Percentiles rank a stretch among this genome's conserved stretches.
phyloP scores from a whole-genome alignment of 768 basidiomycete species.

The Mycena maculata region DNA sequence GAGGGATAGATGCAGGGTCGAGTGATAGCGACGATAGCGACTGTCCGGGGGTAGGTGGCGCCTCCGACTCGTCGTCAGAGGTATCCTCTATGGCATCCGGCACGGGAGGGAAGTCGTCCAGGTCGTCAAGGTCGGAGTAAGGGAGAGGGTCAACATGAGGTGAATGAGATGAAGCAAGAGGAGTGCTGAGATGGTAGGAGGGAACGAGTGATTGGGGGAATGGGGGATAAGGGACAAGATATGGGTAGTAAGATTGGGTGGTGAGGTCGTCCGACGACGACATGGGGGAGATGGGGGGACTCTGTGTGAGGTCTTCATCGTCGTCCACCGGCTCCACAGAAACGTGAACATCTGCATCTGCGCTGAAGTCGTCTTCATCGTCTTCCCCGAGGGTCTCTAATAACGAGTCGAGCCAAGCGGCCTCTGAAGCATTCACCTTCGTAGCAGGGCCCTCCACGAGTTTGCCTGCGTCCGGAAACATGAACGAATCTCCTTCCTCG shows the following conservation, averaged over 20 bases:
- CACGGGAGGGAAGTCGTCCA: conserved; percentile 71
- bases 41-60: conserved; percentile 69
- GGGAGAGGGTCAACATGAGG: conserved; percentile 70
- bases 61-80: conserved; percentile 88
- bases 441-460: conserved; percentile 53
- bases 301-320: conserved; percentile 72
- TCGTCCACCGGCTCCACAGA: conserved; percentile 66
- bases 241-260: conserved; percentile 61
- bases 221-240: conserved; percentile 76
- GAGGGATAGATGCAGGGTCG: conserved; percentile 63
- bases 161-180: conserved; percentile 58
- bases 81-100: conserved; percentile 87
- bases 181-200: conserved; percentile 61
- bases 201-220: conserved; percentile 67
- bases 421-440: conserved; percentile 67
- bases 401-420: conserved; percentile 85
- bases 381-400: conserved; percentile 80
- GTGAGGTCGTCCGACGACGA: conserved; percentile 83
- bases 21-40: conserved; percentile 68
- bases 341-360: conserved; percentile 58
- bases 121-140: conserved; percentile 70
- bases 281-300: conserved; percentile 75
- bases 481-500: conserved; percentile 75
- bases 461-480: conserved; percentile 82
- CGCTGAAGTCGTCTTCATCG: conserved; percentile 67